A percentile compares a stretch with the other conserved stretches of the same genome.
Conservation (phyloP, 2,329 filamentous ascomycete species). For the Neofusicoccum umdonicola region DNA sequence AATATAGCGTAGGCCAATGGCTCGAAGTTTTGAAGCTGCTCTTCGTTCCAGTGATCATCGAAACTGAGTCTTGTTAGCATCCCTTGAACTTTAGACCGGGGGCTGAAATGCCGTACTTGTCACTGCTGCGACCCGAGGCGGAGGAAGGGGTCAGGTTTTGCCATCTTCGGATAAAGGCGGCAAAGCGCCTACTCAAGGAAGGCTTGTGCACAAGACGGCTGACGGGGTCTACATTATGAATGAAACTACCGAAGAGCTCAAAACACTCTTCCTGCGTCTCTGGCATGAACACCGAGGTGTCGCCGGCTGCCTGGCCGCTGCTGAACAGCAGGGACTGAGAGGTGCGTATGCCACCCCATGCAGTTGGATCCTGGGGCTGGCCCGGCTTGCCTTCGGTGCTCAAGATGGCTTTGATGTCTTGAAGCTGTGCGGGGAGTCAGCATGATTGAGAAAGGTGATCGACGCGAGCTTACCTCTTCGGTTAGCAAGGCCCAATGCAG, state of each 20-base stretch:
- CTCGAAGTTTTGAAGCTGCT: conserved; percentile 20
- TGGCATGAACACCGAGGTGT: conserved; percentile 14
- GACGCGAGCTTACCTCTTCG: conserved; percentile 32
- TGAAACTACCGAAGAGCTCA: conserved; percentile 10
- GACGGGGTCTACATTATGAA: conserved; percentile 15
- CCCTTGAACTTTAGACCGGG: background rate
- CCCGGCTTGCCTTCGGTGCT: conserved; percentile 1
- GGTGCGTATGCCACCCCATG: conserved; percentile 6
- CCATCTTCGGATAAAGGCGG: conserved; percentile 8
- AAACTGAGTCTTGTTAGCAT: background rate
- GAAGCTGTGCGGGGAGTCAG: conserved; percentile 1
- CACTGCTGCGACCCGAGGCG: conserved; percentile 6
- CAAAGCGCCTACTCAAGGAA: conserved; percentile 4
- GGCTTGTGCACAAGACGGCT: conserved; percentile 17
- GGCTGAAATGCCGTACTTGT: background rate
- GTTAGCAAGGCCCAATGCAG: conserved; percentile 40
- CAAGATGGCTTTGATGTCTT: conserved; percentile 18
- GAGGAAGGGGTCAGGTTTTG: conserved; percentile 5
- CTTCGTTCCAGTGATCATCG: conserved; percentile 12
- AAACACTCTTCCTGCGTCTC: conserved; percentile 5
- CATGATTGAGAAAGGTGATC: background rate
- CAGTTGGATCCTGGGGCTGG: background rate
- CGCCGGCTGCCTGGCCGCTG: conserved; percentile 7
- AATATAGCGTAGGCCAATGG: conserved; percentile 37
- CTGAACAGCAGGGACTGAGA: conserved; percentile 15